phyloP scores from a whole-genome alignment of 2,329 filamentous ascomycete genomes.

The Stylonectria norvegica region DNA sequence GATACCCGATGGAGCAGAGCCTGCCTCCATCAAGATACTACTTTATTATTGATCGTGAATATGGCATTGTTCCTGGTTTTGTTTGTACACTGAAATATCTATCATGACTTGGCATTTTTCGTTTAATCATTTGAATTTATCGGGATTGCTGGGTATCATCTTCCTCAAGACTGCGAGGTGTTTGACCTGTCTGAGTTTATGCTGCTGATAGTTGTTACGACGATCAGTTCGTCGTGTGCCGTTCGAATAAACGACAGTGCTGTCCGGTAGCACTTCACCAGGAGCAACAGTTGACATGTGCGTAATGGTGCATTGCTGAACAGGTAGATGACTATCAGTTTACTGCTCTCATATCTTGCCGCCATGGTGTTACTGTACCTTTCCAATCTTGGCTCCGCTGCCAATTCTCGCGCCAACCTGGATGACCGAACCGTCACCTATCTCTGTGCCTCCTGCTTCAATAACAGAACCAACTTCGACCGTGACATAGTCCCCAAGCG shows the following conservation, averaged over 20 bases:
- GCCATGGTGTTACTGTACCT: too few relatives aligned
- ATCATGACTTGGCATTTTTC: too few relatives aligned
- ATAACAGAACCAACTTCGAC: conserved; percentile 58
- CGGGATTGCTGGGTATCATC: conserved; percentile 62
- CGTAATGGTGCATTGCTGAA: conserved; percentile 67
- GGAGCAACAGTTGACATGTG: conserved; percentile 58
- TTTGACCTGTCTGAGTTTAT: conserved; percentile 60
- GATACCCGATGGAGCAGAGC: too few relatives aligned
- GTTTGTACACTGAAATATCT: too few relatives aligned
- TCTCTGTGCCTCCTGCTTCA: conserved; percentile 59
- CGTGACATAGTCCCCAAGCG: conserved; percentile 58
- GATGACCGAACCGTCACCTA: conserved; percentile 58
- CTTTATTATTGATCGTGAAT: not conserved
- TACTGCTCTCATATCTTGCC: not conserved
- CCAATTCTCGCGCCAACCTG: conserved; percentile 60
- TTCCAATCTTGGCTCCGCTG: conserved; percentile 58
- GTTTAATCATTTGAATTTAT: conserved; percentile 42
- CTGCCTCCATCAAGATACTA: too few relatives aligned
- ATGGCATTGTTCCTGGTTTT: conserved; percentile 1
- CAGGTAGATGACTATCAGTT: conserved; percentile 30
- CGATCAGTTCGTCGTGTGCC: conserved; percentile 56
- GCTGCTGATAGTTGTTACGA: conserved; percentile 59
- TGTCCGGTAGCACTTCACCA: conserved; percentile 59
- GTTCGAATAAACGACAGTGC: conserved; percentile 66
- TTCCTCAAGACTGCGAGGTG: conserved; percentile 66